Evolutionary conservation across 768 basidiomycete genomes (phyloP), one percentile per base, ranked within the genome.

Genomic region (Lactarius deliciosus): DNA sequence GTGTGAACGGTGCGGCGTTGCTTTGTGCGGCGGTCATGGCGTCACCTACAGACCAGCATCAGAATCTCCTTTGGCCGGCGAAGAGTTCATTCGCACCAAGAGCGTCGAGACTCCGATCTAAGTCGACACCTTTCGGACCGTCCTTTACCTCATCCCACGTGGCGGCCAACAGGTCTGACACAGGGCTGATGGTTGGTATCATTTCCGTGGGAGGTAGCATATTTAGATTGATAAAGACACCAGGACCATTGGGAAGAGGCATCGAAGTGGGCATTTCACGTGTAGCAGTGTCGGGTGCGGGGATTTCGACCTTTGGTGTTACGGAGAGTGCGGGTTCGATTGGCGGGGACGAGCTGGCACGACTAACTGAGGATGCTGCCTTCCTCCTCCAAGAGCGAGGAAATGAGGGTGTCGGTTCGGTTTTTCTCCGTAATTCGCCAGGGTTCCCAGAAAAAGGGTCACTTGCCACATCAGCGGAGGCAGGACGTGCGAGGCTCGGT

Each of bases 101-200:
- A 3, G 13, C 13, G 45, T 30, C 13, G 20, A n/a, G 22, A n/a
- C n/a, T 16, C 11, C 5, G 45, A 55, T 9, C 40, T 5, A 15
- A 2, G 1, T 22, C 3, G 3, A 18, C 2, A 32, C 20, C 10
- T 5, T 16, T 55, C 13, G 47, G 30, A 22, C 32, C 40, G 10
- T n/a, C 47, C 22, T 67, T 63, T 34, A 59, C 61, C 20, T n/a
- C 8, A 9, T 63, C 30, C 57, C 43, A 66, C 10, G 50, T 45
- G 18, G 50, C 50, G 3, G 45, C 7, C 6, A 67, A 30, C 40
- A 16, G 30, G 61, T 67, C 61, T 36, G 47, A 22, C 30, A 30
- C 32, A 25, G 47, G 57, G 2, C 8, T 30, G n/a, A 28, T 6
- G 28, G 57, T 30, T 25, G 53, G 22, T 28, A 36, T n/a, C 30